Evolutionary conservation across 23 red algal genomes (phyloP).

Genomic region (Chondrus crispus): DNA sequence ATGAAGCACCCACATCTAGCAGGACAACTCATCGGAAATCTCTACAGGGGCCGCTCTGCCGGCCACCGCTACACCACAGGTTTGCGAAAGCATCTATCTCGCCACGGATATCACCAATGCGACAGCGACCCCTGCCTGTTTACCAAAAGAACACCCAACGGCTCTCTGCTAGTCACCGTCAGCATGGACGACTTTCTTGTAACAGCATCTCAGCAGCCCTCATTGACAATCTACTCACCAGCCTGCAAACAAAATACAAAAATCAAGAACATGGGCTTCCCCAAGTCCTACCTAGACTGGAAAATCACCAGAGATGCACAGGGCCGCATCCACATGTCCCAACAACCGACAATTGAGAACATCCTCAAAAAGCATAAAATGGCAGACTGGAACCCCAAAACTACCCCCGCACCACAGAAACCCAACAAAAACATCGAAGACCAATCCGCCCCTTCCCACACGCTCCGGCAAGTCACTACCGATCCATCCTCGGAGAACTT

Average conservation of each 20-base stretch:
- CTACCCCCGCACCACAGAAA: neutral
- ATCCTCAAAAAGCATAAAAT: neutral
- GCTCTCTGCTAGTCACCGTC: neutral
- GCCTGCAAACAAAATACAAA: neutral
- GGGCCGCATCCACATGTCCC: neutral
- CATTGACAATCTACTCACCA: neutral
- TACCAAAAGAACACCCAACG: neutral
- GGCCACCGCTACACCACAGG: neutral
- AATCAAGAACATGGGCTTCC: neutral
- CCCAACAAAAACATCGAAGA: neutral
- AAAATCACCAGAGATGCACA: neutral
- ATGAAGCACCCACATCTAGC: neutral
- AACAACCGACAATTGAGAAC: neutral
- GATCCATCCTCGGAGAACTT: neutral
- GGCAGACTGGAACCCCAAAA: neutral
- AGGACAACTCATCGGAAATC: neutral
- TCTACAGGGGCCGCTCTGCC: neutral
- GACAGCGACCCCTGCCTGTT: neutral
- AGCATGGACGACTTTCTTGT: conserved; percentile 3
- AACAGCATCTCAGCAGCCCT: neutral
- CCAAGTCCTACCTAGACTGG: neutral
- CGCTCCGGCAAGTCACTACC: neutral
- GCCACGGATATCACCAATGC: neutral
- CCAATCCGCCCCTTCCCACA: neutral
- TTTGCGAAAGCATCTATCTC: neutral